Percentiles rank a stretch among this genome's conserved stretches.
phyloP scores from a whole-genome alignment of 225 moss, liverwort and hornwort species.

The Bryum argenteum region DNA sequence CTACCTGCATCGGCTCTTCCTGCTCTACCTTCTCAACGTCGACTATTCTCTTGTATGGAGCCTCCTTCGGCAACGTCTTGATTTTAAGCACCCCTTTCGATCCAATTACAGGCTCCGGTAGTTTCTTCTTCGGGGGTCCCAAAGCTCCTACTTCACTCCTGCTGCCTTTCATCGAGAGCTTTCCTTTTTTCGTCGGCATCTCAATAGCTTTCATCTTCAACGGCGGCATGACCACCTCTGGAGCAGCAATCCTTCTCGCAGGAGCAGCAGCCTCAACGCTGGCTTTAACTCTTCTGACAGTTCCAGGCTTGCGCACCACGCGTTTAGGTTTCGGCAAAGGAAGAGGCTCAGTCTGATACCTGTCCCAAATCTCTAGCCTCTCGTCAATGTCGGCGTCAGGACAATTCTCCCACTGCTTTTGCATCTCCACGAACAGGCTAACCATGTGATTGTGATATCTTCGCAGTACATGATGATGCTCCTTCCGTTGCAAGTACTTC shows the following conservation, averaged over 20 bases:
- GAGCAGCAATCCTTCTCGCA: constrained; percentile 29
- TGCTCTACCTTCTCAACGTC: constrained; percentile 50
- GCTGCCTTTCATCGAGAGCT: constrained; percentile 38
- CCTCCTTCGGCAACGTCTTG: constrained; percentile 49
- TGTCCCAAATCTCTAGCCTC: constrained; percentile 69
- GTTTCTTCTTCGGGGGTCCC: constrained; percentile 44
- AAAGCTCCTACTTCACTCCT: constrained; percentile 51
- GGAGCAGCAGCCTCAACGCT: constrained; percentile 44
- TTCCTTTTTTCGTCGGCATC: constrained; percentile 46
- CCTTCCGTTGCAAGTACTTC: constrained; percentile 80
- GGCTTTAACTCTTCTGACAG: constrained; percentile 53
- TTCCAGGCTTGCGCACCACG: constrained; percentile 53
- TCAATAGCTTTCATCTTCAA: constrained; percentile 51
- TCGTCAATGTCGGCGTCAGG: constrained; percentile 74
- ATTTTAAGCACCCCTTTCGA: constrained; percentile 65
- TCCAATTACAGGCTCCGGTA: constrained; percentile 43
- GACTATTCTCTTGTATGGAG: constrained; percentile 44
- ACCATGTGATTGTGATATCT: constrained; percentile 88
- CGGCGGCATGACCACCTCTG: constrained; percentile 24
- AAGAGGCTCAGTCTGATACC: constrained; percentile 58
- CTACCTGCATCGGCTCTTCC: constrained; percentile 37
- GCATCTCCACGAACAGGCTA: constrained; percentile 80
- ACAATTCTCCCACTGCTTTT: constrained; percentile 74
- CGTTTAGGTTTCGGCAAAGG: constrained; percentile 66
- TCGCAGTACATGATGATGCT: constrained; percentile 75